Evolutionary conservation across 2,329 filamentous ascomycete species (phyloP).

Genomic region (Thielaviopsis cerberus): DNA sequence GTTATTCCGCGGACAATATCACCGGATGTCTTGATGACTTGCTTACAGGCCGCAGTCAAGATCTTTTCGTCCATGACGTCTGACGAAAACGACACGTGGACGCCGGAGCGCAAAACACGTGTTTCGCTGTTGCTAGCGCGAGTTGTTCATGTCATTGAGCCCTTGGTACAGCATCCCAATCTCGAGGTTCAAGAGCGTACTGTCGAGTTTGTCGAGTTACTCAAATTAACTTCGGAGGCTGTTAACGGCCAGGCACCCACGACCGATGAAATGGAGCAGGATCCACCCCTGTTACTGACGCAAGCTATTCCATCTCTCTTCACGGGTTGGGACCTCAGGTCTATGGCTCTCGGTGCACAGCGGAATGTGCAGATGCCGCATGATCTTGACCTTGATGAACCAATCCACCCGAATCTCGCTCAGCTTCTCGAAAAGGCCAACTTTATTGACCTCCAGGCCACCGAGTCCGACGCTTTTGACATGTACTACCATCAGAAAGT

Average conservation of each 20-base stretch:
- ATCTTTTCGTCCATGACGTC: constrained; percentile 58
- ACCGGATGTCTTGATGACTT: constrained; percentile 54
- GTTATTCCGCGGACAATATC: constrained; percentile 33
- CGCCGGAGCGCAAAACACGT: constrained; percentile 50
- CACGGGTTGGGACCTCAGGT: constrained; percentile 72
- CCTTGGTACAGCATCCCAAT: constrained; percentile 60
- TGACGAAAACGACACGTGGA: constrained; percentile 49
- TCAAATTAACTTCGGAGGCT: constrained; percentile 74
- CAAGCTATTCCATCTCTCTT: constrained; percentile 84
- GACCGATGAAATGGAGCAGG: constrained; percentile 34
- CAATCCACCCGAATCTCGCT: constrained; percentile 60
- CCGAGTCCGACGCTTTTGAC: constrained; percentile 48
- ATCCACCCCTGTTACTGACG: constrained; percentile 68
- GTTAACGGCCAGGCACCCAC: constrained; percentile 45
- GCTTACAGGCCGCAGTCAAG: constrained; percentile 71
- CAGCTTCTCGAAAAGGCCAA: constrained; percentile 45
- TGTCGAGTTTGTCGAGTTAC: constrained; percentile 77
- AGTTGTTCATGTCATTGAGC: constrained; percentile 65
- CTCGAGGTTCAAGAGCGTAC: constrained; percentile 89
- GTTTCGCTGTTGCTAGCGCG: constrained; percentile 63
- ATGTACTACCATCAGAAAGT: constrained; percentile 43
- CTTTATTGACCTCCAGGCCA: constrained; percentile 27
- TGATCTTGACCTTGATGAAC: constrained; percentile 58
- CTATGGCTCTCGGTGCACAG: constrained; percentile 67
- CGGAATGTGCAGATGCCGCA: constrained; percentile 65